These are phyloP conservation scores for Apiotrichum gracile DNA, from an alignment of 1,284 basidiomycete genomes.

Conservation along the genomic window DNA sequence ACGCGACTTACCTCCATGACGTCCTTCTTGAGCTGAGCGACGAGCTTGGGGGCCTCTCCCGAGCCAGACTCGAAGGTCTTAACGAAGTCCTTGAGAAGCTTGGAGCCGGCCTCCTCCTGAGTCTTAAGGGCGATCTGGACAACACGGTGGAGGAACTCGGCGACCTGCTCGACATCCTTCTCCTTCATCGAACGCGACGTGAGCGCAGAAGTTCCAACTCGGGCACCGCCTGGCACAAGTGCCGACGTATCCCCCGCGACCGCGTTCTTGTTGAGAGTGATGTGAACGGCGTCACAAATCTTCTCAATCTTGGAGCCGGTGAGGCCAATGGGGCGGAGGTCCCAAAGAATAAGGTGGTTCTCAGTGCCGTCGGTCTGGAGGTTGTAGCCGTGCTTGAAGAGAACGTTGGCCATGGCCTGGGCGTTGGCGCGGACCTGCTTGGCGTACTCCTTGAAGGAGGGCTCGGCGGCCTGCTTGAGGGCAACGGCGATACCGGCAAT, in stretches of 20 bases:
- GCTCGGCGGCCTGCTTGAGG: slow-evolving; percentile 87
- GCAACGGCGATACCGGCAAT: slow-evolving; percentile 94
- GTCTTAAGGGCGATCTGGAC: slow-evolving; percentile 79
- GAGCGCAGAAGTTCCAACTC: slow-evolving; percentile 88
- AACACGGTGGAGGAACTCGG: slow-evolving; percentile 83
- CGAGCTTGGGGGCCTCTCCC: slow-evolving; percentile 59
- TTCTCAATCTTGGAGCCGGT: slow-evolving; percentile 99
- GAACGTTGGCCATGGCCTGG: slow-evolving; percentile 62
- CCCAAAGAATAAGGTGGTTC: slow-evolving; percentile 98
- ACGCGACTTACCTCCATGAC: slow-evolving; percentile 38
- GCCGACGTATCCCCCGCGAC: slow-evolving; percentile 56
- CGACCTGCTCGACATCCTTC: slow-evolving; percentile 73
- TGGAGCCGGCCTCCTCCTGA: slow-evolving; percentile 91
- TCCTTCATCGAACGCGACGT: slow-evolving; percentile 93
- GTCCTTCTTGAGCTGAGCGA: slow-evolving; percentile 32
- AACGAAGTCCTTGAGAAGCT: slow-evolving; percentile 94
- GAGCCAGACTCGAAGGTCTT: slow-evolving; percentile 67
- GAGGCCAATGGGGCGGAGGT: slow-evolving; percentile 87
- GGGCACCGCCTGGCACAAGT: slow-evolving; percentile 93
- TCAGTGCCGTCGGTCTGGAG: slow-evolving; percentile 96
- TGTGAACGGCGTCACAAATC: slow-evolving; percentile 92
- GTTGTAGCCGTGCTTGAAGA: slow-evolving; percentile 78
- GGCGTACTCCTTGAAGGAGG: slow-evolving; percentile 88
- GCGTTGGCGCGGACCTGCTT: slow-evolving; percentile 91
- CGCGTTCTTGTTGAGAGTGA: slow-evolving; percentile 73